These are phyloP conservation scores for Globisporangium alternatum DNA, from an alignment of 352 stramenopile species.

Conservation along the genomic window DNA sequence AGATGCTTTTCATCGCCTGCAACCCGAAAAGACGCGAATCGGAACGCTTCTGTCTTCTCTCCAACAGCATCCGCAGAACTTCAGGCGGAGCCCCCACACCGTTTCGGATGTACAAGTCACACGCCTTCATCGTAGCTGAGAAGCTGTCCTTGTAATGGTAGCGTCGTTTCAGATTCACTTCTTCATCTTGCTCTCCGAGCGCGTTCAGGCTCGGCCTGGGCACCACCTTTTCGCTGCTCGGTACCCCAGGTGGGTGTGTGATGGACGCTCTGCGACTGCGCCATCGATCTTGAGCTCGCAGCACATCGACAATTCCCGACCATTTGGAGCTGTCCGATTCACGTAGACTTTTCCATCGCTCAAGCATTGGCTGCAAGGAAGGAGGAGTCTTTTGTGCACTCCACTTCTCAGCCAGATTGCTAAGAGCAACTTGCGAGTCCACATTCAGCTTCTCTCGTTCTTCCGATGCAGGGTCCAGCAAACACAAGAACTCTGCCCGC, in stretches of 20 bases:
- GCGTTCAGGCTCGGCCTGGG: constrained; percentile 14
- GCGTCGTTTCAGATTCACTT: constrained; percentile 23
- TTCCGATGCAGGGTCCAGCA: constrained; percentile 70
- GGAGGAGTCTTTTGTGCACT: constrained; percentile 77
- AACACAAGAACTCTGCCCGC: constrained; percentile 70
- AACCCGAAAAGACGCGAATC: constrained; percentile 78
- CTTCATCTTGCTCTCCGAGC: constrained; percentile 20
- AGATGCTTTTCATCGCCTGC: constrained; percentile 76
- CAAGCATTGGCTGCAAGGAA: constrained; percentile 82
- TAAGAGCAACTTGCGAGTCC: constrained; percentile 72
- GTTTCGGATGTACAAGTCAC: constrained; percentile 85
- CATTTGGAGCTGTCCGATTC: constrained; percentile 82
- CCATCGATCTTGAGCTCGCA: constrained; percentile 67
- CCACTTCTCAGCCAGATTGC: constrained; percentile 86
- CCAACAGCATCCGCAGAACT: constrained; percentile 62
- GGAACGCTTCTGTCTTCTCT: constrained; percentile 65
- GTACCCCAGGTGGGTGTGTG: background rate
- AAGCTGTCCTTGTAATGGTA: constrained; percentile 67
- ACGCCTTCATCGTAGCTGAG: constrained; percentile 80
- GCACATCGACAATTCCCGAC: constrained; percentile 80
- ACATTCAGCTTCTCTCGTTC: constrained; percentile 56
- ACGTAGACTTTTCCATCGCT: constrained; percentile 76
- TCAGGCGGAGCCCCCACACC: constrained; percentile 78
- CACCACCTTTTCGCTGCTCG: constrained; percentile 4
- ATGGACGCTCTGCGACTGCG: constrained; percentile 53